Evolutionary conservation across 225 moss, liverwort and hornwort genomes (phyloP), one percentile per base, ranked within the genome.

Genomic region (Climacium dendroides): DNA sequence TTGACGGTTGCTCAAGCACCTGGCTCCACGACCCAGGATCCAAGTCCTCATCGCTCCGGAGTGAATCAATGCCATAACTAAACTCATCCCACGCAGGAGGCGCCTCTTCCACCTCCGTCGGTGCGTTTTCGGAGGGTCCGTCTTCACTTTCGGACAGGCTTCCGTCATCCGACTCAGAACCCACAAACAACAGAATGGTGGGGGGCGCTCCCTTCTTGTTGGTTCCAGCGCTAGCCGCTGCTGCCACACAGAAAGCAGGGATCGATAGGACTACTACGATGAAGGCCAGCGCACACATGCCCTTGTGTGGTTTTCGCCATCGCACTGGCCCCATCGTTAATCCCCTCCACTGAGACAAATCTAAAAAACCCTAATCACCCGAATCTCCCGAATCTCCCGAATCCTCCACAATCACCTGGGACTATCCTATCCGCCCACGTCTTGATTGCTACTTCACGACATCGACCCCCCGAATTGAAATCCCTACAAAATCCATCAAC

Each of bases 1-100:
- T 60, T 60, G 91, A 89, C 11, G 92, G 85, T 74, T 91, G 90
- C 75, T 94, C 91, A 72, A 96, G 93, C 30, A 95, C 92, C 84
- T 94, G 92, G 85, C 94, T 94, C 98, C 98, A 98, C 18, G 96
- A 95, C n/a, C 98, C 96, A 43, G 94, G 96, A 85, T 98, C 98
- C 87, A 96, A 91, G 83, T 96, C 96, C 85, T 95, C 96, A 81
- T 98, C 98, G 67, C 90, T 92, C 57, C 84, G 89, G 81, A 82
- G 92, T 43, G 92, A 87, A 67, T 95, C 96, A 20, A 91, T 87
- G 15, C 91, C 66, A 47, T 94, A 92, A 50, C 94, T 96, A 74
- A 98, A 98, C 83, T 98, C 98, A 57, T 98, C 98, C 98, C 96
- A 98, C 82, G 95, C 96, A 13, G 90, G 87, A 75, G 87, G 70